phyloP scores from a whole-genome alignment of 1,139 yeast species.

The Geotrichum armillariae region DNA sequence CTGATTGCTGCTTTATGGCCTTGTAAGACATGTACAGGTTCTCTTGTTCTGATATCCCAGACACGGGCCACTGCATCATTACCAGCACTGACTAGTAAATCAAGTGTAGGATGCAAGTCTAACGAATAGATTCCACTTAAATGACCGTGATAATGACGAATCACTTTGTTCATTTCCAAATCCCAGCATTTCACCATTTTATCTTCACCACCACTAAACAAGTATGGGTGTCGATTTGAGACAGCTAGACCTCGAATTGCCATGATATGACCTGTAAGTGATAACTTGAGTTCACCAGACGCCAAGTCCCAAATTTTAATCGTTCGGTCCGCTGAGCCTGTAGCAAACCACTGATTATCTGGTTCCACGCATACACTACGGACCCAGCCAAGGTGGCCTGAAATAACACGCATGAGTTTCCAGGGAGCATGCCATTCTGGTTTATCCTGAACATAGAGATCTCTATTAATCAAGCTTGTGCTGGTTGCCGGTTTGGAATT shows the following conservation, averaged over 20 bases:
- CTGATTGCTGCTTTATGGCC: constrained; percentile 84
- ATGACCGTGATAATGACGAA: constrained; percentile 92
- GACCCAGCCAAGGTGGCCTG: constrained; percentile 95
- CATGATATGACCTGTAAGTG: constrained; percentile 91
- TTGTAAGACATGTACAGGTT: constrained; percentile 70
- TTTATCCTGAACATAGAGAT: constrained; percentile 25
- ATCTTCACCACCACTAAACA: constrained; percentile 93
- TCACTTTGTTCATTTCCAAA: constrained; percentile 76
- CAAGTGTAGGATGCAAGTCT: constrained; percentile 84
- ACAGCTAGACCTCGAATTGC: constrained; percentile 76
- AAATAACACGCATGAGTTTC: constrained; percentile 70
- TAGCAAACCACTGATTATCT: constrained; percentile 84
- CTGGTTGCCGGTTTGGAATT: constrained; percentile 3
- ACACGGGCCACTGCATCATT: constrained; percentile 83
- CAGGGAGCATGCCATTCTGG: constrained; percentile 64
- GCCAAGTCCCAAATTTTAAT: constrained; percentile 93
- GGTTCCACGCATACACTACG: constrained; percentile 80
- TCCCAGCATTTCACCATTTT: constrained; percentile 97
- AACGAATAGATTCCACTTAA: constrained; percentile 84
- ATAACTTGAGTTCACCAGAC: constrained; percentile 63
- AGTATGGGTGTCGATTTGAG: constrained; percentile 76
- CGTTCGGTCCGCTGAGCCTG: constrained; percentile 87
- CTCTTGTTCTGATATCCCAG: constrained; percentile 89
- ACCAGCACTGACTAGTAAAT: constrained; percentile 86
- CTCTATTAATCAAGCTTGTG: constrained; percentile 17